Evolutionary conservation across 352 stramenopile species (phyloP), one percentile per base, ranked within the genome.

Genomic region (Phytophthora hybrid): DNA sequence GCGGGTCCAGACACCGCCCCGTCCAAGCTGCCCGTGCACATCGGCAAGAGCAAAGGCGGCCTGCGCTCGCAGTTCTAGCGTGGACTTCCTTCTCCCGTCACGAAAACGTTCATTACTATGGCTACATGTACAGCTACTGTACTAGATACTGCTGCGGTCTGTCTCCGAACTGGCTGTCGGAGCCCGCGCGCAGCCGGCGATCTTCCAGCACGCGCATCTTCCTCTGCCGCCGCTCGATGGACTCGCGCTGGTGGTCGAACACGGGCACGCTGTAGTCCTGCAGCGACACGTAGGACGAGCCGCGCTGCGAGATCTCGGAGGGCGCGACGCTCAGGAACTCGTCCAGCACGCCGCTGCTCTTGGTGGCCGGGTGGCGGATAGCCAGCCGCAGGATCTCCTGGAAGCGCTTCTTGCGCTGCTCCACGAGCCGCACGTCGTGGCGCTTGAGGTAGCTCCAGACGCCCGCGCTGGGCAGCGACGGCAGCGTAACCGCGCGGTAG

Each of bases 381-480:
- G 87, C 89, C 18, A 94, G 82, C 9, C 84, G 72, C 14, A 96
- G 72, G 59, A 96, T 96, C 76, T 94, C 87, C 53, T 96, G 85
- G 69, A 96, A 94, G 3, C 83, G 80, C 65, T 85, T 86, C 65
- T 94, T 93, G 56, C 89, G 88, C 73, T 93, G 86, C 62, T 96
- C 87, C 13, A 96, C 84, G 5, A 95, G 79, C 0, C 84, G 80
- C 26, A 91, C 80, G 63, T 96, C 89, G 52, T 96, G 88, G 23
- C 89, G 87, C 76, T 94, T 94, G 0, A 95, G 65, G 57, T 93
- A 95, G 10, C 85, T 91, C 88, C 88, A 95, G 26, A 96, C 83
- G 32, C 89, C 89, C 5, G 87, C 88, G 47, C 77, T 93, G 4
- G 89, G 89, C 23, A 96, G 72, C 7, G 82, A 59, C 5, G 89